Evolutionary conservation across 176 grass and related monocot species (phyloP), one percentile per base, ranked within the genome.

Genomic region (Thalia dealbata): DNA sequence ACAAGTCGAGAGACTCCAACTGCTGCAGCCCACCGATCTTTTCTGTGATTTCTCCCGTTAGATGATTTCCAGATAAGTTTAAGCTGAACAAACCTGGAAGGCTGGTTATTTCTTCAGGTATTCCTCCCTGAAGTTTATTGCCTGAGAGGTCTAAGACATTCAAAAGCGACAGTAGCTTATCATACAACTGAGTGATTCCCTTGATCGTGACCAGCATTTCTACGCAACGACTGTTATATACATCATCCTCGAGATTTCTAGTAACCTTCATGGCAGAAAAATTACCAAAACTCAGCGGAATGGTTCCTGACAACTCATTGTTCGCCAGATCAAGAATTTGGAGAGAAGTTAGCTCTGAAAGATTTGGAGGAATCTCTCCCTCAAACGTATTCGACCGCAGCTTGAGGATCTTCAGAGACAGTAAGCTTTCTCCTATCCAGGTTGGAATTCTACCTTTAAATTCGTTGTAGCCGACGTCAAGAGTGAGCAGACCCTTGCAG

Each of bases 331-430:
- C 45, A 2, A 80, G 28, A 0, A 67, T 0, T 43, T 55, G 78
- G 10, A 80, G 70, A 27, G 1, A 2, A 3, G 23, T 6, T 43
- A 85, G 73, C 51, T 3, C 55, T 44, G 59, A 67, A 60, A 85
- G 35, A 14, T 80, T n/a, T 3, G 46, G n/a, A 61, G 52, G 70
- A 78, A 86, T 78, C 21, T 62, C 24, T 10, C 84, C 78, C 38
- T 35, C 50, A 12, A 86, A 74, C 23, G 56, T 73, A 61, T 80
- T 85, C 18, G 67, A 80, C 38, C 67, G 52, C 7, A 85, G 50
- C 6, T 4, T 3, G 3, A 80, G 10, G 55, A 52, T 27, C 51
- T 14, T 14, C n/a, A 80, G 38, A 3, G 43, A 4, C 3, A 18
- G 0, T 27, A 77, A 2, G 12, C 70, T 73, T 6, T 60, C 18